These are phyloP conservation scores for Elsinoe batatas DNA, from an alignment of 2,329 filamentous ascomycete species.

Conservation along the genomic window DNA sequence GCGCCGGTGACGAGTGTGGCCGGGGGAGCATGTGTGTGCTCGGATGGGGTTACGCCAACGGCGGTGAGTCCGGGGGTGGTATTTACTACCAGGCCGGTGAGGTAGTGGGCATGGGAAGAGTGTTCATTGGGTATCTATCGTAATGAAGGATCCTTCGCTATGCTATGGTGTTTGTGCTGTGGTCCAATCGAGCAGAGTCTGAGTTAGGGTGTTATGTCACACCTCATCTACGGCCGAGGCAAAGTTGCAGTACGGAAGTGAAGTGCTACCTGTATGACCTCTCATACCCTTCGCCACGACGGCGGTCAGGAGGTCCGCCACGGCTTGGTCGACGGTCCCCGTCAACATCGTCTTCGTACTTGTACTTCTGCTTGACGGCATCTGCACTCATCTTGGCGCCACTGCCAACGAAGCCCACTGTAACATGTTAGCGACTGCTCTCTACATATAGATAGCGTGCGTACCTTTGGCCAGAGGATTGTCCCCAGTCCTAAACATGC, in stretches of 20 bases:
- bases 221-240: too few relatives aligned
- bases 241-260: too few relatives aligned
- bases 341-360: constrained; percentile 43
- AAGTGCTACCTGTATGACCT: background rate
- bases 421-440: constrained; percentile 9
- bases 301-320: background rate
- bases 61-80: constrained; percentile 4
- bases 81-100: constrained; percentile 6
- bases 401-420: constrained; percentile 93
- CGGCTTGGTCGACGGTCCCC: background rate
- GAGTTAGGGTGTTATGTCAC: too few relatives aligned
- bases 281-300: background rate
- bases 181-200: too few relatives aligned
- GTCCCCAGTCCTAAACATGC: constrained; percentile 92
- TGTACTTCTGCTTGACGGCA: constrained; percentile 66
- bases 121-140: background rate
- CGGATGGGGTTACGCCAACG: constrained; percentile 13
- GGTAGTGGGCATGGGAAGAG: background rate
- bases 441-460: constrained; percentile 17
- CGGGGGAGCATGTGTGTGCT: constrained; percentile 23
- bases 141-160: background rate
- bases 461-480: constrained; percentile 76
- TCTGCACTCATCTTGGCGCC: constrained; percentile 96
- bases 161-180: too few relatives aligned
- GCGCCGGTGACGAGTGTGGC: constrained; percentile 25